Base-by-base conservation (phyloP, 306 rosid genomes). In the Cercis canadensis region DNA sequence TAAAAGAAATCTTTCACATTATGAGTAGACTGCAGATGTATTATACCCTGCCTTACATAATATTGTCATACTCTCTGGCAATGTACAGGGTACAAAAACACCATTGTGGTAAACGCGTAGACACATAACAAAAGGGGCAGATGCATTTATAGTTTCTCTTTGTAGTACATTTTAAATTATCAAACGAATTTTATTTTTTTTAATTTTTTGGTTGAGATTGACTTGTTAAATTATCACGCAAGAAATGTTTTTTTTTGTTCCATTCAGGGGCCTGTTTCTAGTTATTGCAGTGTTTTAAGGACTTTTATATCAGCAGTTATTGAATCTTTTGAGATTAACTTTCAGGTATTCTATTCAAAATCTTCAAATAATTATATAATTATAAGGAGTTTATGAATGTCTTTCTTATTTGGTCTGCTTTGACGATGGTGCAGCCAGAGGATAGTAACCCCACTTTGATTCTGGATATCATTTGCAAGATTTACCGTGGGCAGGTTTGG, bases 401-500 rank as follows among this genome's bases (percentile, higher is more conserved):
- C 47, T 69, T 70, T 76, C 87, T 83, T 62, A 86, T 77, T 78
- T 75, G 78, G 52, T 62, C 33, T 77, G 45, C 59, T 84, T 67
- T 80, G 36, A 67, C 47, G 21, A 62, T 63, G 45, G 57, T 80
- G 84, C 97, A 90, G 97, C 74, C 79, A 59, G 96, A 86, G 67
- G 92, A 88, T 77, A 66, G 74, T 60, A 87, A 85, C 62, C 72
- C 80, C 45, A 37, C 70, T 67, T 78, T 85, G 82, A 82, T 93
- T 75, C 72, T 93, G 86, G 97, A 90, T 74, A 87, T 93, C 60
- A 86, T 93, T 55, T 93, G 96, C 87, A 90, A 87, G 84, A 79
- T 90, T 53, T 93, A 90, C 66, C 87, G 86, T 46, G 97, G 98
- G 84, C 96, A 93, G 98, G 98, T 93, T 82, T 84, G 96, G 82